Evolutionary conservation across 2,329 filamentous ascomycete genomes (phyloP), one percentile per base, ranked within the genome.

Genomic region (Parastagonospora avenae): DNA sequence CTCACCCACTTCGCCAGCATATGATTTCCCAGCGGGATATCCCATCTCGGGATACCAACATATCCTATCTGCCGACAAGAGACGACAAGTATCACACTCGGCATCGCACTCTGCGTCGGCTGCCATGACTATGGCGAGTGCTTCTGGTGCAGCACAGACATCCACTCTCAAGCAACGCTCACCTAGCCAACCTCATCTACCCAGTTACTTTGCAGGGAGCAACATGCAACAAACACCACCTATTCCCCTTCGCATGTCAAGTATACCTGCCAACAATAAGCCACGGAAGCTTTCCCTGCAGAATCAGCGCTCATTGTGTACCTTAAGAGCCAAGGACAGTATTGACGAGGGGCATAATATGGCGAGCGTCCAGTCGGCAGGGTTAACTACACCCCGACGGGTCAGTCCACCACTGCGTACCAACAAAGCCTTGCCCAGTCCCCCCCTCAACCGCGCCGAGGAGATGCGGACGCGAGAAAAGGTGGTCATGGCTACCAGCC

Each of bases 191-290:
- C 51, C 57, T 32, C 49, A 58, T 32, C 55, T 70, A 27, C 46
- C 62, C 4, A 57, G 55, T 9, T 62, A 57, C 35, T 33, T 62
- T 2, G 15, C 62, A 7, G 40, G 49, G 10, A 47, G 48, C 29
- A 55, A 48, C 36, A 51, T 57, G 28, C 46, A 28, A 42, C 43
- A n/a, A 51, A 63, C 66, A 1, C 70, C 69, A 2, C 55, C 56
- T 5, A 73, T 73, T 39, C 70, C 70, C 9, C 47, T 72, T 8
- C 63, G 70, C 8, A 72, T 72, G 15, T 70, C 67, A 10, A 68
- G 64, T 24, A 72, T 73, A 11, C 70, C 70, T 3, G 43, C 64
- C 2, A 64, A 72, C 39, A 64, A 56, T 10, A 60, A 64, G 42
- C 64, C 70, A 2, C 66, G 70, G 14, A 73, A 73, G 39, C 51